Base-by-base conservation (phyloP, 805 yeast genomes). In the Barnettozyma botsteinii region DNA sequence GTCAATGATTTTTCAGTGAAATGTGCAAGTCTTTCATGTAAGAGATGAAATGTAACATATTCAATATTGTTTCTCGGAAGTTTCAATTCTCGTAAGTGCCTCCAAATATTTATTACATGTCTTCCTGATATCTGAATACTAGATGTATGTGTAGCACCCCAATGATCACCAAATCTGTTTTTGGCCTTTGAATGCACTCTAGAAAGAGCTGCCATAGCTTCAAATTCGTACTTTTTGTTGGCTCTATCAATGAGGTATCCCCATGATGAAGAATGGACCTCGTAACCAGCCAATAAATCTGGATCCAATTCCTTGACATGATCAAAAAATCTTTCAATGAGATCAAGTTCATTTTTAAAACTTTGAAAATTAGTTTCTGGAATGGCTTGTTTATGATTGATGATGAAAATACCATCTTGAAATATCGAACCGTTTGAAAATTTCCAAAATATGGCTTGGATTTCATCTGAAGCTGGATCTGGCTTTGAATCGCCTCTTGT, bases 241-340 rank as follows among this genome's bases (percentile, higher is more conserved):
- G 74, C 70, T 33, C 98, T 59, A 38, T 85, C 93, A 20, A 85
- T 69, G 0, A 89, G 38, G 52, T 85, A 93, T 0, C 98, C 98
- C 98, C 98, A 91, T 0, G 97, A 85, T 0, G 73, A 52, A 1
- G 79, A 64, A 47, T 86, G 84, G 6, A 86, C 71, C 53, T 93
- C 98, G 57, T 73, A 93, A 0, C 97, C 98, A 0, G 85, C 71
- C 6, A 93, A 54, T 23, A 93, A 76, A 57, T 93, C 98, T 0
- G 98, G 97, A 55, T 93, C 98, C 37, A 77, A 68, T 2, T 65
- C 49, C 15, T 77, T 71, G 0, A 85, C 79, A 13, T 82, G 47
- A 2, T 70, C 67, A 0, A 79, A 61, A 8, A 91, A 62, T 6
- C 69, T 69, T 8, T 69, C 63, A 2, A 88, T 56, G 76, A 85